Conservation (phyloP, 352 stramenopile species). For the Thalassiosira exigua region DNA sequence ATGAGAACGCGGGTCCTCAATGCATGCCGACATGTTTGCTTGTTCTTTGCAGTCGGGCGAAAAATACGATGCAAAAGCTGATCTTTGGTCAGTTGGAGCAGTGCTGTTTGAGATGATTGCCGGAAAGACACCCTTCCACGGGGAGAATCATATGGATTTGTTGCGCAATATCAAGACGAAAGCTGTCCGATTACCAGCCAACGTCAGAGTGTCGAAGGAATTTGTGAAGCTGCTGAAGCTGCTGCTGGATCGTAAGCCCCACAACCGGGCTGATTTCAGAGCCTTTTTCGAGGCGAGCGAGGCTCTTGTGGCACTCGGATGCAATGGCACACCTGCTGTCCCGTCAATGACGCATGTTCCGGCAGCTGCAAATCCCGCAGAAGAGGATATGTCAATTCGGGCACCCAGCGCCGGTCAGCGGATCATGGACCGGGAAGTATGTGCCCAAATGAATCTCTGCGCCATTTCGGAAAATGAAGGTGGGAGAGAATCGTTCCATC, state of each 20-base stretch:
- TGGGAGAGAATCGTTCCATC: conserved; percentile 20
- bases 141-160: conserved; percentile 94
- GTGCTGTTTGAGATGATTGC: conserved; percentile 96
- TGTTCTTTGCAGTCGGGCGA: conserved; percentile 56
- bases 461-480: conserved; percentile 79
- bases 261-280: conserved; percentile 89
- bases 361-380: background rate
- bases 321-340: conserved; percentile 50
- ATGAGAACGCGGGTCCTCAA: too few relatives aligned
- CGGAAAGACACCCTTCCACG: conserved; percentile 91
- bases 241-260: conserved; percentile 89
- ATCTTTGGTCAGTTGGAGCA: conserved; percentile 95
- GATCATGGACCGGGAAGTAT: conserved; percentile 37
- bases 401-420: conserved; percentile 7
- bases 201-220: conserved; percentile 86
- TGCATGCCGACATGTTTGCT: too few relatives aligned
- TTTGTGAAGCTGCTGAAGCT: conserved; percentile 87
- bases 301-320: conserved; percentile 79
- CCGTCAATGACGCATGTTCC: background rate
- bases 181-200: conserved; percentile 88
- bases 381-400: background rate
- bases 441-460: conserved; percentile 65
- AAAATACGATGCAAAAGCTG: conserved; percentile 96
- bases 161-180: conserved; percentile 93
- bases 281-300: conserved; percentile 88